A percentile compares a stretch with the other conserved stretches of the same genome.
Conservation (phyloP, 495 filamentous ascomycete species). For the Aspergillus kassunensis region DNA sequence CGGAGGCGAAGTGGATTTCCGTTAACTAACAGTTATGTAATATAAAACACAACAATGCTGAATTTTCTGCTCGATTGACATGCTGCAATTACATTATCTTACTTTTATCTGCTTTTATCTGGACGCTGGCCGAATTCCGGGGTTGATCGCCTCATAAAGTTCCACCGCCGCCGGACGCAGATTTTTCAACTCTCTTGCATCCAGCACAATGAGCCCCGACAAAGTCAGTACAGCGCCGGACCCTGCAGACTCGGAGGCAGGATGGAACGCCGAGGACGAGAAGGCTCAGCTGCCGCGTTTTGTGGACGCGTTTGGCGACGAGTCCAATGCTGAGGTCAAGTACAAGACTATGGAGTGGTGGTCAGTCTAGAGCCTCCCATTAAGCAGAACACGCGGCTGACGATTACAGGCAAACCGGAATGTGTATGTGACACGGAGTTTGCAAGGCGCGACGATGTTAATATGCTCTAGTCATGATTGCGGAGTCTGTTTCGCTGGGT, state of each 20-base stretch:
- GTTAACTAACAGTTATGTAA: conserved; percentile 1
- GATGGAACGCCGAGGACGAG: neutral
- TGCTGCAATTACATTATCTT: neutral
- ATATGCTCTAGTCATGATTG: conserved; percentile 50
- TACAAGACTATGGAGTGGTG: conserved; percentile 49
- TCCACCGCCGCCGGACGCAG: neutral
- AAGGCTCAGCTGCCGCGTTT: neutral
- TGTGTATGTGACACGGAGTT: conserved; percentile 20
- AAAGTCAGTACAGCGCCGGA: neutral
- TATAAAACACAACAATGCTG: conserved; percentile 24
- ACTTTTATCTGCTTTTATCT: neutral
- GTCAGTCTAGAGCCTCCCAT: conserved; percentile 23
- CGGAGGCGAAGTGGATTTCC: neutral
- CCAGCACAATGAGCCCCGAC: neutral
- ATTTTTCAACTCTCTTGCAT: neutral
- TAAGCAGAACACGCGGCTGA: neutral
- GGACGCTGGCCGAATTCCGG: neutral
- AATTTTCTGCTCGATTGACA: conserved; percentile 33
- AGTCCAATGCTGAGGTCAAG: conserved; percentile 41
- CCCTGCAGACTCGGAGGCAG: neutral
- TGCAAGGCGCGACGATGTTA: neutral
- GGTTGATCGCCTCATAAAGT: neutral
- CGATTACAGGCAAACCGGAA: conserved; percentile 33
- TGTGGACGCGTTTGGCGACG: conserved; percentile 41
- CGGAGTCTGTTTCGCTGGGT: conserved; percentile 66